Base-by-base conservation (phyloP, 2,329 filamentous ascomycete genomes). In the Cyclaneusma minus region DNA sequence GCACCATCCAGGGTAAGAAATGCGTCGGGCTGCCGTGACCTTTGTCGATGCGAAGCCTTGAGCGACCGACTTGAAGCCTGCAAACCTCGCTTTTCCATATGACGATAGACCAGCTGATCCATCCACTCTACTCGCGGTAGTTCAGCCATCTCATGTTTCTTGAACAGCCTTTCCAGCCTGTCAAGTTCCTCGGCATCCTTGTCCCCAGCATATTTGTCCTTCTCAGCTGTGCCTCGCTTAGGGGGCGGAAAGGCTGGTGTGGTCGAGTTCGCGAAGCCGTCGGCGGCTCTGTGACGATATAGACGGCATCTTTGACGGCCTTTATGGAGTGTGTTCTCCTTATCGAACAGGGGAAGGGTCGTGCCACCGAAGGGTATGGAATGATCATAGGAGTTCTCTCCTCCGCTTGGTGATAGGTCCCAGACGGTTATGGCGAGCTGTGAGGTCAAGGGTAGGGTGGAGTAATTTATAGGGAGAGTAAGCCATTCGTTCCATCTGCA, bases 141-240 rank as follows among this genome's bases (percentile, higher is more conserved):
- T 48, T 98, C 89, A 11, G 84, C 85, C 78, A 94, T 91, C 47
- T 98, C 91, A 45, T 95, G 89, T 52, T 93, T 92, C 54, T 98
- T 98, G 47, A 98, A 79, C 13, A 95, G 52, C 28, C 72, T 76
- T 45, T 95, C 85, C 39, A 98, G 66, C 11, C 89, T 66, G 41
- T 94, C 84, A 34, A 94, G 64, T 51, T 98, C 89, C 28, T 82
- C 73, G n/a, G 56, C 56, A 32, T 91, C 72, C 39, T 76, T 76
- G 30, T 79, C 71, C n/a, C 68, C 55, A 1, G 57, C 48, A 2
- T 62, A 55, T 52, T 53, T 25, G 56, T 55, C 58, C 21, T 57
- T 60, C 29, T 54, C 61, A 3, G 57, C 53, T 15, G 60, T 60
- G 26, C 64, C 58, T 28, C 56, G 64, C 31, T 56, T 60, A 30